Evolutionary conservation across 768 basidiomycete species (phyloP).

Genomic region (Kwoniella dejecticola): DNA sequence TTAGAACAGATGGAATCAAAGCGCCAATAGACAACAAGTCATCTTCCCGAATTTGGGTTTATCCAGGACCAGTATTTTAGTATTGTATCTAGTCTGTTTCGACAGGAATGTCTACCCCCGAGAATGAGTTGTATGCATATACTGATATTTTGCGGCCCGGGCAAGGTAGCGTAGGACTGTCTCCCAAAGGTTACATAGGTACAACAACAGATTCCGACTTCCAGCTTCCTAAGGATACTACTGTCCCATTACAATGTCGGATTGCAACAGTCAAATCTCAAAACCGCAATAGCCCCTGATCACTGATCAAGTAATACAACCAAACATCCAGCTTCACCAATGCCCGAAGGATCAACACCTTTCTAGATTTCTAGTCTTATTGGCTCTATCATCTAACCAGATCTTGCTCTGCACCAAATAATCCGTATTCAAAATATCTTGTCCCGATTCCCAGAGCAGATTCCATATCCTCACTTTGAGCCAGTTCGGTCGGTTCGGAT

Average conservation of each 20-base stretch:
- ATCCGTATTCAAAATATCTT: constrained; percentile 24
- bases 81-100: too few species aligned
- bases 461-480: constrained; percentile 23
- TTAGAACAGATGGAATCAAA: constrained; percentile 67
- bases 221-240: too few species aligned
- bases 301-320: too few species aligned
- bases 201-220: too few species aligned
- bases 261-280: too few species aligned
- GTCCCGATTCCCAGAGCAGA: constrained; percentile 8
- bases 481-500: constrained; percentile 6
- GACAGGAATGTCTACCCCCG: too few species aligned
- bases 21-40: background rate
- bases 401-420: constrained; percentile 21
- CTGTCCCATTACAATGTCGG: background rate
- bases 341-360: background rate
- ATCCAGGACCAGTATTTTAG: too few species aligned
- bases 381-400: constrained; percentile 3
- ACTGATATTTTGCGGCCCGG: background rate
- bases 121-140: too few species aligned
- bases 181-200: too few species aligned
- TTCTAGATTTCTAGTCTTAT: background rate
- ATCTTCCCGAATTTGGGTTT: too few species aligned
- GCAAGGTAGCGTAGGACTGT: background rate
- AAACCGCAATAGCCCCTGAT: too few species aligned
- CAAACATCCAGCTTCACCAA: background rate